These are phyloP conservation scores for Secale cereale DNA, from an alignment of 176 grass and related monocot species.

Conservation along the genomic window DNA sequence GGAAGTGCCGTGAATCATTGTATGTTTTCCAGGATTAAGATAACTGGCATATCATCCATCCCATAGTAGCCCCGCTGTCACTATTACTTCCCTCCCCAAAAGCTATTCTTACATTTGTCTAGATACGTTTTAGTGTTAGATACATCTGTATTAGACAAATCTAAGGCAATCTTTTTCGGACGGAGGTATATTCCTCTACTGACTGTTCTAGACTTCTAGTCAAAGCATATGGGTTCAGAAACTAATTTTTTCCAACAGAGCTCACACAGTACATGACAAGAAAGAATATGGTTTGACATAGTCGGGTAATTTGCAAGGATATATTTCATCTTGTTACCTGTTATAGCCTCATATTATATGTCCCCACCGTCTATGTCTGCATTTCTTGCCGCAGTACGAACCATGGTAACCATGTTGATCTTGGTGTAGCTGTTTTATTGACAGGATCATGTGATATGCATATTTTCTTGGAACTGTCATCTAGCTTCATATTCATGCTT, in stretches of 20 bases:
- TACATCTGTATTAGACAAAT: too few relatives aligned
- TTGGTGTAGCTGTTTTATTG: neutral
- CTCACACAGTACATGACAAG: neutral
- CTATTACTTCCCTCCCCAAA: neutral
- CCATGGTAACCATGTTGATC: neutral
- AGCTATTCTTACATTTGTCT: too few relatives aligned
- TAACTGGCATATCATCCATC: neutral
- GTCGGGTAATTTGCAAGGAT: neutral
- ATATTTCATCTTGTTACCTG: neutral
- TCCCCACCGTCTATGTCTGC: neutral
- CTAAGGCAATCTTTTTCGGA: too few relatives aligned
- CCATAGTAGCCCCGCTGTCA: neutral
- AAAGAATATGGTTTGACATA: neutral
- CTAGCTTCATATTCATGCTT: neutral
- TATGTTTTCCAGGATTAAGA: neutral
- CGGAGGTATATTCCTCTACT: neutral
- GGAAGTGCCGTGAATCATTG: neutral
- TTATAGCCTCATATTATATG: neutral
- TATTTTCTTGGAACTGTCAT: neutral
- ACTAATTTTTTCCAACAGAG: neutral
- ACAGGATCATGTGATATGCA: neutral
- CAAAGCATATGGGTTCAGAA: neutral
- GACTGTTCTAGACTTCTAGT: too few relatives aligned
- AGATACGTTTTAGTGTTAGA: too few relatives aligned
- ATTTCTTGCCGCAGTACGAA: neutral